These are phyloP conservation scores for Vitis cinerea DNA, from an alignment of 164 flowering plant species.

Conservation along the genomic window DNA sequence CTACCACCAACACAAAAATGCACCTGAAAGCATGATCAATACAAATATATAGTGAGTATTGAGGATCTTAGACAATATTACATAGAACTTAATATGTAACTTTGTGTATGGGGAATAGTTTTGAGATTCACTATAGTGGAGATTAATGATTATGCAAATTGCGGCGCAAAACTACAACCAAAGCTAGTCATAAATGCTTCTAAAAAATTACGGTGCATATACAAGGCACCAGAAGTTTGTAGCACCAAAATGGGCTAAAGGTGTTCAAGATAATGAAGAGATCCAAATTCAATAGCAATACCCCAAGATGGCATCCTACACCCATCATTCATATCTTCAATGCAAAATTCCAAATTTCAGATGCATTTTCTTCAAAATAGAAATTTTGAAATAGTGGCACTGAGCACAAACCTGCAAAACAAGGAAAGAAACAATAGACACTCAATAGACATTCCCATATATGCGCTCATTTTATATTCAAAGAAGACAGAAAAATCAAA, in stretches of 20 bases:
- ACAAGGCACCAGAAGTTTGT: neutral
- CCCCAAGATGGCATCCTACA: neutral
- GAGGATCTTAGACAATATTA: neutral
- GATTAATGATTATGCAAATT: neutral
- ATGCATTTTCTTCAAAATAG: neutral
- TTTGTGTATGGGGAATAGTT: neutral
- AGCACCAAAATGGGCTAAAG: neutral
- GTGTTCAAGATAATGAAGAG: neutral
- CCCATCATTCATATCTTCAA: neutral
- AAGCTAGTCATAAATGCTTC: neutral
- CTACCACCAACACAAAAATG: too few relatives aligned
- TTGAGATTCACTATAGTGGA: neutral
- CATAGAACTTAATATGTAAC: neutral
- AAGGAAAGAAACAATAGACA: neutral
- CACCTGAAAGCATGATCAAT: neutral
- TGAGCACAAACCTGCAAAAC: conserved; percentile 8
- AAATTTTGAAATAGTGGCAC: conserved; percentile 1
- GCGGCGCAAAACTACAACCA: neutral
- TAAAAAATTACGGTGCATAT: neutral
- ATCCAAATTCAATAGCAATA: neutral
- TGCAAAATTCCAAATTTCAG: neutral
- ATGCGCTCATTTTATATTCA: neutral
- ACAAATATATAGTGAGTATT: neutral
- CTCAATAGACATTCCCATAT: neutral
- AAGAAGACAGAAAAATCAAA: too few relatives aligned